phyloP scores from a whole-genome alignment of 2,329 filamentous ascomycete genomes.

The Dissoconium aciculare region DNA sequence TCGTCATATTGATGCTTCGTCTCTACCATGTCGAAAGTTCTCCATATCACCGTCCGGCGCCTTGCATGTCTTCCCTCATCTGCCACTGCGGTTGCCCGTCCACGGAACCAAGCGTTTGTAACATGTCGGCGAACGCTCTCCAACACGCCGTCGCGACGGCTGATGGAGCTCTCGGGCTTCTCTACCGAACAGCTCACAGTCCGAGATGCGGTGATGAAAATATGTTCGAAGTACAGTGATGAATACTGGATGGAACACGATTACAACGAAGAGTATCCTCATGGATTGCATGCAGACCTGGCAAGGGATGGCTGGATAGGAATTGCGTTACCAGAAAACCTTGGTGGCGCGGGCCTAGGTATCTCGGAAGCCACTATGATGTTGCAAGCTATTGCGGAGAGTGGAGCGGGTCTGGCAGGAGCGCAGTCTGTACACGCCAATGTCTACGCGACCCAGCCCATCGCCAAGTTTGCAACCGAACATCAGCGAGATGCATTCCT shows the following conservation, averaged over 20 bases:
- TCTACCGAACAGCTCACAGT: constrained; percentile 59
- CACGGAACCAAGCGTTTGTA: too few species aligned
- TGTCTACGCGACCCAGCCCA: constrained; percentile 60
- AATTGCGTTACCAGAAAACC: constrained; percentile 58
- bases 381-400: constrained; percentile 51
- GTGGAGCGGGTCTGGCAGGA: constrained; percentile 63
- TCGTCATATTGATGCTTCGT: too few species aligned
- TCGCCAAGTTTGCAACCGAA: constrained; percentile 56
- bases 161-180: constrained; percentile 63
- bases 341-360: constrained; percentile 60
- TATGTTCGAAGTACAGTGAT: constrained; percentile 57
- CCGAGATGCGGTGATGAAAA: constrained; percentile 50
- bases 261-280: constrained; percentile 53
- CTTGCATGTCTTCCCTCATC: too few species aligned
- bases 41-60: too few species aligned
- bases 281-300: constrained; percentile 60
- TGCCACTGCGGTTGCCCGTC: too few species aligned
- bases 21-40: too few species aligned
- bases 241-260: constrained; percentile 66
- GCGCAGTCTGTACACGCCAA: constrained; percentile 45
- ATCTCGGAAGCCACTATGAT: constrained; percentile 77
- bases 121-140: constrained; percentile 25
- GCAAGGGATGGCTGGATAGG: constrained; percentile 68
- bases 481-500: constrained; percentile 51
- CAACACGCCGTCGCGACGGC: constrained; percentile 15